A percentile compares a stretch with the other conserved stretches of the same genome.
Conservation (phyloP, 2,329 filamentous ascomycete species). For the Colletotrichum lini region DNA sequence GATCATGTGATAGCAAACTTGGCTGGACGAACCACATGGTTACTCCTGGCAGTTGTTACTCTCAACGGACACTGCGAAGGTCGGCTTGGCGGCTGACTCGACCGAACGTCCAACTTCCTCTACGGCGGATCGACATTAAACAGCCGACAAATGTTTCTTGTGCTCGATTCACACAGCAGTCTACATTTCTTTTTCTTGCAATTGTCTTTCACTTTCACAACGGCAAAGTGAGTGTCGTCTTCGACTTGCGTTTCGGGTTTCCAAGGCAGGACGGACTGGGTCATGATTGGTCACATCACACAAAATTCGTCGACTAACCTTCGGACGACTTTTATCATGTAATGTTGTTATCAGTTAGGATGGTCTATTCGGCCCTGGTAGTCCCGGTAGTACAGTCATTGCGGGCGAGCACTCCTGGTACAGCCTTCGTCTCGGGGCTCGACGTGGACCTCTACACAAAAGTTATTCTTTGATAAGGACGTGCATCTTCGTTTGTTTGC, state of each 20-base stretch:
- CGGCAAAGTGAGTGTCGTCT: constrained; percentile 22
- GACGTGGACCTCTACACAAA: constrained; percentile 13
- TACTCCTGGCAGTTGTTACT: too few species aligned
- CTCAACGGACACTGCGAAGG: neutral
- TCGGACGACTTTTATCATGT: constrained; percentile 19
- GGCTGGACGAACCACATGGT: neutral
- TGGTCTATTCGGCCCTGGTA: neutral
- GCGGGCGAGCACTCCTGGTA: neutral
- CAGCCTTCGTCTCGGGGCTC: constrained; percentile 18
- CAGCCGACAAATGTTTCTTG: constrained; percentile 17
- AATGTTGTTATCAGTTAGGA: constrained; percentile 13
- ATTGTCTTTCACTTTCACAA: constrained; percentile 12
- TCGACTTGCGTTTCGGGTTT: constrained; percentile 9
- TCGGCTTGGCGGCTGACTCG: neutral
- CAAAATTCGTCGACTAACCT: neutral
- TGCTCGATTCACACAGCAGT: constrained; percentile 9
- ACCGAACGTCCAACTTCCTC: neutral
- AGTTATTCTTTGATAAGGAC: constrained; percentile 23
- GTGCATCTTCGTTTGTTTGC: neutral
- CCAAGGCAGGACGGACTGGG: constrained; percentile 2
- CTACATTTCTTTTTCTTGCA: neutral
- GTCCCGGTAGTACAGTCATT: constrained; percentile 5
- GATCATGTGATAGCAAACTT: constrained; percentile 79
- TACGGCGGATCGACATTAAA: neutral
- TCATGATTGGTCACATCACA: neutral